These are phyloP conservation scores for Meredithiella fracta DNA, from an alignment of 2,329 filamentous ascomycete species.

Conservation along the genomic window DNA sequence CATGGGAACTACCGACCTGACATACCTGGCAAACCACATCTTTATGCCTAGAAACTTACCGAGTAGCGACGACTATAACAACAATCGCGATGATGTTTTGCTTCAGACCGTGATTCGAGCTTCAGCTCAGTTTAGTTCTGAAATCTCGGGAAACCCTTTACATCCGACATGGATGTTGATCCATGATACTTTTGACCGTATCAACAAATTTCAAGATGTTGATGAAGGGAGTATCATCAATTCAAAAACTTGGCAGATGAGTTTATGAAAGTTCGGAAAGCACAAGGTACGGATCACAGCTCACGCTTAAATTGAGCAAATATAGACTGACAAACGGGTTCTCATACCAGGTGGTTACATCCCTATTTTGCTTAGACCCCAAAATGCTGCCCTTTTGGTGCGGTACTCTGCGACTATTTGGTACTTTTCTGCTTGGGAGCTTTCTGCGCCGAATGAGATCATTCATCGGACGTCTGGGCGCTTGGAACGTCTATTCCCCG, in stretches of 20 bases:
- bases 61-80: constrained; percentile 13
- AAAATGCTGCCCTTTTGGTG: constrained; percentile 24
- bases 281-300: too few relatives aligned
- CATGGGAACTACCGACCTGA: not conserved
- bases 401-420: constrained; percentile 15
- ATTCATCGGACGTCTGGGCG: constrained; percentile 20
- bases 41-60: constrained; percentile 22
- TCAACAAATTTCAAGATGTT: not conserved
- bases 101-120: not conserved
- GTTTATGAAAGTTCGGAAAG: not conserved
- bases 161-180: not conserved
- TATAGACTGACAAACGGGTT: not conserved
- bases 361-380: constrained; percentile 20
- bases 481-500: constrained; percentile 20
- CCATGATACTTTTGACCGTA: not conserved
- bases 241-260: not conserved
- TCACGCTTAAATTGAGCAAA: too few relatives aligned
- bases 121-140: not conserved
- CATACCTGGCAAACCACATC: constrained; percentile 18
- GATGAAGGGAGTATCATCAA: not conserved
- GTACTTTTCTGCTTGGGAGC: constrained; percentile 22
- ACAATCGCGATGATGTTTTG: not conserved
- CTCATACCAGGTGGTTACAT: constrained; percentile 14
- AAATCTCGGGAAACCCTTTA: not conserved
- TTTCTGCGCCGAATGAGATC: constrained; percentile 18